phyloP scores from a whole-genome alignment of 805 yeast species.

The Diddensiella santjacobensis region DNA sequence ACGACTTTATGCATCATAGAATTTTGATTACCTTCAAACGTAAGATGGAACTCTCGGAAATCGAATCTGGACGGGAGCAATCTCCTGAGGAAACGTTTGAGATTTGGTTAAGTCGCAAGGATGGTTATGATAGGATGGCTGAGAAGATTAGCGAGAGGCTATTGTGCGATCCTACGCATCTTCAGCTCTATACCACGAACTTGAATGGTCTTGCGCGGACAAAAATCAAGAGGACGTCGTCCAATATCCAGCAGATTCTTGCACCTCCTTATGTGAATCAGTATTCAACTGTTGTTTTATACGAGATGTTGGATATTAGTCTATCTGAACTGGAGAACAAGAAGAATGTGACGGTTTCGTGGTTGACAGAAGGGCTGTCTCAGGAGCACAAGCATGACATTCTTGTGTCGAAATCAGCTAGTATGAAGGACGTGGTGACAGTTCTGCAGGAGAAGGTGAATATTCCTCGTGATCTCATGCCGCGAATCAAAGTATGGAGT shows the following conservation, averaged over 20 bases:
- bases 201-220: constrained; percentile 47
- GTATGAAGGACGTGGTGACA: constrained; percentile 50
- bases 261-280: constrained; percentile 19
- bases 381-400: constrained; percentile 68
- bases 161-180: constrained; percentile 51
- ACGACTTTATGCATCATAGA: constrained; percentile 33
- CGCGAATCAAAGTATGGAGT: constrained; percentile 35
- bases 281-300: constrained; percentile 44
- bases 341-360: constrained; percentile 59
- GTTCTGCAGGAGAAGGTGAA: constrained; percentile 54
- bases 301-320: constrained; percentile 73
- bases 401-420: constrained; percentile 59
- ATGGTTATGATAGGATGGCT: constrained; percentile 57
- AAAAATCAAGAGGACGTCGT: constrained; percentile 29
- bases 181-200: constrained; percentile 64
- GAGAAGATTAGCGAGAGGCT: constrained; percentile 53
- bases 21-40: constrained; percentile 26
- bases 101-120: constrained; percentile 65
- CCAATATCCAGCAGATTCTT: constrained; percentile 36
- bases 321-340: constrained; percentile 73
- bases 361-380: constrained; percentile 70
- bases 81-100: constrained; percentile 24
- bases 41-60: constrained; percentile 22
- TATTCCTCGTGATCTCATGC: constrained; percentile 41
- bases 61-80: constrained; percentile 16